Percentiles rank a stretch among this genome's conserved stretches.
phyloP scores from a whole-genome alignment of 2,329 filamentous ascomycete genomes.

The Teratosphaeria pseudoeucalypti region DNA sequence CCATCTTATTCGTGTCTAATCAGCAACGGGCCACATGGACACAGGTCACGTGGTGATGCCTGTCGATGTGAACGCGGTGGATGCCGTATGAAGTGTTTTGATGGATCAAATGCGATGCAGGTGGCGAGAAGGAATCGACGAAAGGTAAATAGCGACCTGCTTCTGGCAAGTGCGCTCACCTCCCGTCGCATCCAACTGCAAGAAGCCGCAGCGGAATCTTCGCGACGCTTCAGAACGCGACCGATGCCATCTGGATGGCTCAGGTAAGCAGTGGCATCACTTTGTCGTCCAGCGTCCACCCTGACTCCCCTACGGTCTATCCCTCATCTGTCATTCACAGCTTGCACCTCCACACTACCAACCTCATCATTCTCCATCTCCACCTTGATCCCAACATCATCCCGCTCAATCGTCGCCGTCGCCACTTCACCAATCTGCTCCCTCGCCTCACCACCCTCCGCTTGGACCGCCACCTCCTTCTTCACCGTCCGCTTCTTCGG shows the following conservation, averaged over 20 bases:
- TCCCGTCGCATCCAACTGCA: neutral
- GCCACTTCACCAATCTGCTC: constrained; percentile 16
- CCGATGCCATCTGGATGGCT: neutral
- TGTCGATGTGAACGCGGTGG: too few species aligned
- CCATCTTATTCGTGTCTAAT: neutral
- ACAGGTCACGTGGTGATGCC: neutral
- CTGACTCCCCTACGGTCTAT: neutral
- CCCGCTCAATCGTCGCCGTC: constrained; percentile 18
- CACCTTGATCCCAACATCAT: constrained; percentile 18
- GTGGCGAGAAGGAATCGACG: neutral
- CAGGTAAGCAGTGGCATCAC: too few species aligned
- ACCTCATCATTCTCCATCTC: constrained; percentile 3
- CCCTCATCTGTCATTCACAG: neutral
- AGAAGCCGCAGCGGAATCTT: neutral
- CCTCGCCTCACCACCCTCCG: constrained; percentile 18
- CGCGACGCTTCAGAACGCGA: neutral
- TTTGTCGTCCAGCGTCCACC: neutral
- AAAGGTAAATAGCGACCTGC: neutral
- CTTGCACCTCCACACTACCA: neutral
- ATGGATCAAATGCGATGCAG: too few species aligned
- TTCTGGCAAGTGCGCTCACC: neutral
- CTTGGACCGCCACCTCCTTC: constrained; percentile 23
- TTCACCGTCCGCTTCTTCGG: constrained; percentile 42
- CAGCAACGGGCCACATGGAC: neutral
- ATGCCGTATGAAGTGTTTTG: too few species aligned